Evolutionary conservation across 129 eudicot species (phyloP).

Genomic region (Daucus carota): DH1_v3.0 NC_030381.2:11002501-11003000

Average conservation of each 20-base stretch:
- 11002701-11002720: background rate
- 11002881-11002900: slow-evolving; percentile 34
- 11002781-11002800: background rate
- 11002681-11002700: background rate
- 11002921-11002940: slow-evolving; percentile 46
- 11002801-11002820: background rate
- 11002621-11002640: background rate
- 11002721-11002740: background rate
- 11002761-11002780: background rate
- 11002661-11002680: too few relatives aligned
- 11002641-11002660: background rate
- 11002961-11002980: too few relatives aligned
- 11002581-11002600: background rate
- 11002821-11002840: background rate
- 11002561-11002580: slow-evolving; percentile 1
- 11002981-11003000: too few relatives aligned
- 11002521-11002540: slow-evolving; percentile 2
- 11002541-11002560: background rate
- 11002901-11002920: slow-evolving; percentile 41
- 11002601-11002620: background rate
- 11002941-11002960: slow-evolving; percentile 32
- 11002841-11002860: slow-evolving; percentile 3
- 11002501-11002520: slow-evolving; percentile 51
- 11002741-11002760: background rate
- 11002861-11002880: slow-evolving; percentile 26